These are phyloP conservation scores for Lentinula sp. DNA, from an alignment of 768 basidiomycete species.

Conservation along the genomic window DNA sequence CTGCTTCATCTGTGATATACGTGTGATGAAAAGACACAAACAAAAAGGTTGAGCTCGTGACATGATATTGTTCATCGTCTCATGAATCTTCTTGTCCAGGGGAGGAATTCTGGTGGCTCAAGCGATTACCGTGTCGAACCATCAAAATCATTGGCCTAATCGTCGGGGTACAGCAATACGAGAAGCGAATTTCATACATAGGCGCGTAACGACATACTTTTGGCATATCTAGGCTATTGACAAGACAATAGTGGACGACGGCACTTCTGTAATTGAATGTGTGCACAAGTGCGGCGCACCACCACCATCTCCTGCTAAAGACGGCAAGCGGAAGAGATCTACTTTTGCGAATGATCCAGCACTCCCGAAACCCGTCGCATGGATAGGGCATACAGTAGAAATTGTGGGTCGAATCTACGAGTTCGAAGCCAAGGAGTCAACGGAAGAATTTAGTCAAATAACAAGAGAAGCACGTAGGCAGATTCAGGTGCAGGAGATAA, in stretches of 20 bases:
- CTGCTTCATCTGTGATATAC: slow-evolving; percentile 50
- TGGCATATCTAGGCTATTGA: not conserved
- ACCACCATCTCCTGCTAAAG: slow-evolving; percentile 17
- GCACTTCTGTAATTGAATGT: slow-evolving; percentile 70
- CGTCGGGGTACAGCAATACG: slow-evolving; percentile 56
- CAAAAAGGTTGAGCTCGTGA: slow-evolving; percentile 19
- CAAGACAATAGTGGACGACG: slow-evolving; percentile 60
- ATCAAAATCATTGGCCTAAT: slow-evolving; percentile 59
- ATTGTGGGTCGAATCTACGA: slow-evolving; percentile 37
- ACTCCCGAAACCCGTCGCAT: slow-evolving; percentile 30
- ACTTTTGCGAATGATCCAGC: slow-evolving; percentile 1
- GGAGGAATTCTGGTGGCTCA: slow-evolving; percentile 65
- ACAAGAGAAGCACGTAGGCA: slow-evolving; percentile 21
- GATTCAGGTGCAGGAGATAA: slow-evolving; percentile 42
- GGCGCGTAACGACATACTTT: slow-evolving; percentile 28
- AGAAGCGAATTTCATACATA: slow-evolving; percentile 54
- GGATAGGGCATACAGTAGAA: slow-evolving; percentile 27
- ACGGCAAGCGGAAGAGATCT: not conserved
- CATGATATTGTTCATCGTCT: slow-evolving; percentile 1
- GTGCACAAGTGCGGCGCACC: slow-evolving; percentile 29
- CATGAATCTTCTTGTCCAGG: slow-evolving; percentile 23
- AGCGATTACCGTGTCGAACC: slow-evolving; percentile 62
- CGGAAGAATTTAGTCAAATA: slow-evolving; percentile 24
- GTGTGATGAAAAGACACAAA: slow-evolving; percentile 34
- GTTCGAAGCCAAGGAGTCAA: slow-evolving; percentile 26